Base-by-base conservation (phyloP, 176 grass and related monocot species). In the Oryza australiensis region DNA sequence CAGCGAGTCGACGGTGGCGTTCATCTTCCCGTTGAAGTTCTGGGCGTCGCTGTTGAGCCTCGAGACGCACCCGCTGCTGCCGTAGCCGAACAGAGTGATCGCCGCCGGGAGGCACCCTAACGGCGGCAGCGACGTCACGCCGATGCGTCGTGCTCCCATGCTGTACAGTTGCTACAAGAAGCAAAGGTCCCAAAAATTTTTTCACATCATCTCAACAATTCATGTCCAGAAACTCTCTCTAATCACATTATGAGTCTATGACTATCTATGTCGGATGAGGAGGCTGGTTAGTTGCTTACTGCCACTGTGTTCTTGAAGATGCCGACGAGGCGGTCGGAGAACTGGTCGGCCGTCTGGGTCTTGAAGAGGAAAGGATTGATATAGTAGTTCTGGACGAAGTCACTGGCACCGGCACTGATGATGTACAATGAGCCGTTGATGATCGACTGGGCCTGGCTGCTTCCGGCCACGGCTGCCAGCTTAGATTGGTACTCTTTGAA, bases 331-430 rank as follows among this genome's bases (percentile, higher is more conserved):
- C 80, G 74, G 68, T 94, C 77, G 5, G 93, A 86, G 79, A 90
- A 99, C 40, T 99, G 76, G 72, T 80, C 89, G 33, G 91, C 85
- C 3, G 96, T 88, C 63, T 95, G 89, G 5, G 74, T 83, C 81
- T 99, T 93, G 89, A 70, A 82, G 77, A 99, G 93, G 0, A 84
- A 40, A 38, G 96, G 96, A 48, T 99, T 99, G 64, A 95, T 93
- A 77, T 99, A 99, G 85, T 99, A 99, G 81, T 99, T 99, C 83
- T 99, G 96, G 16, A 99, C 5, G 49, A 80, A 99, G 62, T 99
- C 96, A 29, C 93, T 93, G 9, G 90, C 41, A 0, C 96, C 96
- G 8, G 83, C 62, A 77, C 96, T 99, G 82, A 99, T 13, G 67
- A 99, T 84, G 80, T 99, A 99, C 6, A 99, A 27, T 7, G 93